Evolutionary conservation across 129 eudicot genomes (phyloP).

Genomic region (Artemisia annua): DNA sequence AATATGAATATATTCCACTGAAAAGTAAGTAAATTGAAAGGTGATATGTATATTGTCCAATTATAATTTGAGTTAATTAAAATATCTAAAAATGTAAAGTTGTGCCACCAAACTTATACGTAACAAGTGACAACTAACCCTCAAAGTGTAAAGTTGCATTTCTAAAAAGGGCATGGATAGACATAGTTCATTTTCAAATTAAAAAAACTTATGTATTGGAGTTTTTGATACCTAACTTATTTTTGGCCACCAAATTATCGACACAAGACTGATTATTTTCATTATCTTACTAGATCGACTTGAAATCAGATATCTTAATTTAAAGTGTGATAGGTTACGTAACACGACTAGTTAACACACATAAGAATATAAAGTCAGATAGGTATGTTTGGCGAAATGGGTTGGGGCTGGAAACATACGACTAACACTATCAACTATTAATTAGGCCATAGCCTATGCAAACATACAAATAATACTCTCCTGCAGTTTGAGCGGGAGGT

Average conservation of each 20-base stretch:
- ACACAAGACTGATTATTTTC: not conserved
- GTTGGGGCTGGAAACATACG: no score
- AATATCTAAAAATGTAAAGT: not conserved
- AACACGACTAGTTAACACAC: not conserved
- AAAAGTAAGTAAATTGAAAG: constrained; percentile 5
- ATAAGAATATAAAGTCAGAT: not conserved
- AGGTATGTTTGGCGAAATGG: no score
- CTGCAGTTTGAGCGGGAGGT: no score
- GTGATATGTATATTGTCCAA: not conserved
- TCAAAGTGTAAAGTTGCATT: constrained; percentile 25
- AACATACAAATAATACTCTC: no score
- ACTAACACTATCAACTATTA: no score
- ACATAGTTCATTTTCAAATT: constrained; percentile 20
- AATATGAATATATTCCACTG: not conserved
- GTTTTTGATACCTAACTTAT: constrained; percentile 28
- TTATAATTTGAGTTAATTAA: not conserved
- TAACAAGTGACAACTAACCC: not conserved
- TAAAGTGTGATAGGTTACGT: not conserved
- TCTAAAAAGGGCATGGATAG: constrained; percentile 28
- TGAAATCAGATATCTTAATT: constrained; percentile 21
- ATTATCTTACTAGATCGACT: not conserved
- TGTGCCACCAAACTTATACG: constrained; percentile 1
- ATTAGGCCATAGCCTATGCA: no score
- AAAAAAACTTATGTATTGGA: not conserved
- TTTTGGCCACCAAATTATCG: constrained; percentile 14